phyloP scores from a whole-genome alignment of 345 rosid genomes.

The Gossypium anomalum region DNA sequence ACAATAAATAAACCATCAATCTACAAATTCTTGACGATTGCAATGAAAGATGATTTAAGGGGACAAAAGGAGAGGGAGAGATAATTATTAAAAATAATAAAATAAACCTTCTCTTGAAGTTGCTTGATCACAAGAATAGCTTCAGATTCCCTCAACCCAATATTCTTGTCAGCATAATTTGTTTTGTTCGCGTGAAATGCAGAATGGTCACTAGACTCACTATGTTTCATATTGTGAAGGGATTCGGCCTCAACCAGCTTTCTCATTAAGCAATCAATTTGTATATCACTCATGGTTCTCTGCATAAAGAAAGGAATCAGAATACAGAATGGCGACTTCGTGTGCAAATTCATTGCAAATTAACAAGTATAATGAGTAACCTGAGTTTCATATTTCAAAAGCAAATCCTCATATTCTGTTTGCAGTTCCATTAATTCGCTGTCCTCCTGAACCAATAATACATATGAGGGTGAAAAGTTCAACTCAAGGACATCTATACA shows the following conservation, averaged over 20 bases:
- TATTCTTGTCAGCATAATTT: constrained; percentile 32
- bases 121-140: constrained; percentile 65
- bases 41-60: background rate
- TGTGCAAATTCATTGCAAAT: background rate
- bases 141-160: constrained; percentile 52
- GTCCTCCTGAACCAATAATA: constrained; percentile 46
- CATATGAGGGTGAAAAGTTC: constrained; percentile 22
- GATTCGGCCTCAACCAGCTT: constrained; percentile 42
- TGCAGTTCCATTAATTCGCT: constrained; percentile 40
- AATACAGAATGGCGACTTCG: background rate
- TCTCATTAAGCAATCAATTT: constrained; percentile 59
- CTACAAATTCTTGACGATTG: background rate
- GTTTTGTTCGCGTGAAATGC: constrained; percentile 18
- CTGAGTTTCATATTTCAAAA: constrained; percentile 60
- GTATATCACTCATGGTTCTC: constrained; percentile 57
- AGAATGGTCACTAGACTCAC: constrained; percentile 17
- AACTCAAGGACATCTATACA: constrained; percentile 15
- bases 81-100: constrained; percentile 17
- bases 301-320: constrained; percentile 23
- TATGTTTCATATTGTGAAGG: constrained; percentile 20
- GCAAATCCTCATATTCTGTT: constrained; percentile 64
- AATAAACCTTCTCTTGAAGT: constrained; percentile 82
- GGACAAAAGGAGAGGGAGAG: background rate
- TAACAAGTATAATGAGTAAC: constrained; percentile 30
- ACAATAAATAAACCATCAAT: constrained; percentile 14